Conservation (phyloP, 2,329 filamentous ascomycete genomes). For the Neofusicoccum parvum region DNA sequence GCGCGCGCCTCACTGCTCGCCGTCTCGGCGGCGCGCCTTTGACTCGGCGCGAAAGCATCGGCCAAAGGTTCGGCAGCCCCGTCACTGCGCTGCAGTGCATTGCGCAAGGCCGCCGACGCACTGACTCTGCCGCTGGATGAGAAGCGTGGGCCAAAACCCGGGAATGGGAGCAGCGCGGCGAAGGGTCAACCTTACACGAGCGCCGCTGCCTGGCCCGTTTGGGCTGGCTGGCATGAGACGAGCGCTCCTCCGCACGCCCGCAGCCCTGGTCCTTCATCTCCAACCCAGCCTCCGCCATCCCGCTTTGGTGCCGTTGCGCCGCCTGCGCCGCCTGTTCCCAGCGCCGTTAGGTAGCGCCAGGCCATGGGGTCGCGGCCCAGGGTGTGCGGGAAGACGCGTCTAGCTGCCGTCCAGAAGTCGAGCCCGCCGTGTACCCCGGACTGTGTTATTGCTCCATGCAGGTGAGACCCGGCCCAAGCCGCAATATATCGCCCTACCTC, state of each 20-base stretch:
- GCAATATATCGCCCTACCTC: not conserved
- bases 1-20: not conserved
- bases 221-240: not conserved
- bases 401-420: not conserved
- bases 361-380: not conserved
- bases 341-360: not conserved
- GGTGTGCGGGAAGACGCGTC: not conserved
- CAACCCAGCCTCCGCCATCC: not conserved
- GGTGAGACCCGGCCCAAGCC: not conserved
- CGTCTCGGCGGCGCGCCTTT: not conserved
- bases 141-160: not conserved
- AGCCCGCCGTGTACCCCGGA: too few relatives aligned
- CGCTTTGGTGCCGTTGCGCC: not conserved
- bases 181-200: not conserved
- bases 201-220: not conserved
- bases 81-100: not conserved
- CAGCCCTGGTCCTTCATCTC: not conserved
- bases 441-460: not conserved
- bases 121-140: not conserved
- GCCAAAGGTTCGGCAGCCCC: not conserved
- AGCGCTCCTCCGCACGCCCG: not conserved
- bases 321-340: not conserved
- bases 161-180: not conserved
- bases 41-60: not conserved
- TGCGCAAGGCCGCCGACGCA: conserved; percentile 9